These are phyloP conservation scores for Fraxinus excelsior DNA, from an alignment of 257 asterid genomes.

Conservation along the genomic window DNA sequence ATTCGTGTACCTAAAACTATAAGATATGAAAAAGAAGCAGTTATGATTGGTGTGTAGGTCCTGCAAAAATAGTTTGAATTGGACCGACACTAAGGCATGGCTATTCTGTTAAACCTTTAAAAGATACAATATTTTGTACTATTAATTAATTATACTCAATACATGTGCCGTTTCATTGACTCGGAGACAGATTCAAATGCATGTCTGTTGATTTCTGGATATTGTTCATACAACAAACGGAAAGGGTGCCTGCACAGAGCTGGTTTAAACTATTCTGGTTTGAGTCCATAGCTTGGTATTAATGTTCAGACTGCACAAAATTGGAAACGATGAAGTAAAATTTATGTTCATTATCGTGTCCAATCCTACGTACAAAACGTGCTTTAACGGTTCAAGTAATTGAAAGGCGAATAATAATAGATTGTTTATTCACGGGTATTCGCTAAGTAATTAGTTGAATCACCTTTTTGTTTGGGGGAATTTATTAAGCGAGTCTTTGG, in stretches of 20 bases:
- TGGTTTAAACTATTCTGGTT: neutral
- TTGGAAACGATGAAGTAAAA: too few relatives aligned
- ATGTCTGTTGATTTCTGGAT: neutral
- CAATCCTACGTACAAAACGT: too few relatives aligned
- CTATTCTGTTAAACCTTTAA: neutral
- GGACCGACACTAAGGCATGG: neutral
- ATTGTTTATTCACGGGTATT: too few relatives aligned
- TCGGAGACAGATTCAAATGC: neutral
- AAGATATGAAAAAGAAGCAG: neutral
- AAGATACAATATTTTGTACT: neutral
- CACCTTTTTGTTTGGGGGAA: too few relatives aligned
- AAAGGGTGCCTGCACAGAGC: neutral
- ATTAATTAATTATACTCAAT: too few relatives aligned
- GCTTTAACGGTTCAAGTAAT: neutral
- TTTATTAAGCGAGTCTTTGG: too few relatives aligned
- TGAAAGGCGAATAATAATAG: too few relatives aligned
- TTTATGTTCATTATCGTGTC: neutral
- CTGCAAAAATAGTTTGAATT: neutral
- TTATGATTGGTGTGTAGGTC: neutral
- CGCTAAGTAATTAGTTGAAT: too few relatives aligned
- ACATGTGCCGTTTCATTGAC: neutral
- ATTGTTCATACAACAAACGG: neutral
- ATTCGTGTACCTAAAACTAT: neutral
- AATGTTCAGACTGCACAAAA: too few relatives aligned
- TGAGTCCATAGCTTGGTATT: too few relatives aligned